A percentile compares a stretch with the other conserved stretches of the same genome.
These are phyloP conservation scores for Xanthoparmelia taractica DNA, from an alignment of 495 filamentous ascomycete species.

Conservation along the genomic window DNA sequence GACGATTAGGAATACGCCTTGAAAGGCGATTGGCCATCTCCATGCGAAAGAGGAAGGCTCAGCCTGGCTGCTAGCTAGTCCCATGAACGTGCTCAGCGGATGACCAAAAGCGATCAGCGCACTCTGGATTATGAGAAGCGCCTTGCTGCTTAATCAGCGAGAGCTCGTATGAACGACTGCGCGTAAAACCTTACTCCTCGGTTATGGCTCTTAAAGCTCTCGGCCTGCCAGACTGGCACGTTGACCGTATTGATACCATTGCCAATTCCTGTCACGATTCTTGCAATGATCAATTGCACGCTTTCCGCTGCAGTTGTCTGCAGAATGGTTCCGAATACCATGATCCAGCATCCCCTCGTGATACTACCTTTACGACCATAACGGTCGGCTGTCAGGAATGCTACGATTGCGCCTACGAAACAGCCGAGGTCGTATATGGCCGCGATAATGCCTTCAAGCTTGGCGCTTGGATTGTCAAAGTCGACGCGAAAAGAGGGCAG, in stretches of 20 bases:
- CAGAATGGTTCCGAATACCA: slow-evolving; percentile 37
- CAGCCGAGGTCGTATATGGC: slow-evolving; percentile 44
- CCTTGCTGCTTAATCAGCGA: slow-evolving; percentile 10
- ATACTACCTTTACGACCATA: slow-evolving; percentile 41
- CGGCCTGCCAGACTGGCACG: slow-evolving; percentile 25
- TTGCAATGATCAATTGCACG: slow-evolving; percentile 37
- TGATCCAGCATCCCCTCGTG: slow-evolving; percentile 35
- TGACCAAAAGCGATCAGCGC: slow-evolving; percentile 25
- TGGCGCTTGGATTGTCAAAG: slow-evolving; percentile 38
- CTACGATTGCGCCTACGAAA: slow-evolving; percentile 37
- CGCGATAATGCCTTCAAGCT: slow-evolving; percentile 36
- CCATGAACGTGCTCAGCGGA: slow-evolving; percentile 27
- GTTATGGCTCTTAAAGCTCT: slow-evolving; percentile 25
- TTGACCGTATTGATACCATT: slow-evolving; percentile 27
- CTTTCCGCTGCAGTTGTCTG: slow-evolving; percentile 28
- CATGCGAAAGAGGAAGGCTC: slow-evolving; percentile 25
- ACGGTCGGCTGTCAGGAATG: slow-evolving; percentile 37
- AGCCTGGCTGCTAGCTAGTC: slow-evolving; percentile 23
- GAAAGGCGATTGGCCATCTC: slow-evolving; percentile 26
- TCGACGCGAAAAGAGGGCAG: slow-evolving; percentile 46
- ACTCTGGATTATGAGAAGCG: slow-evolving; percentile 23
- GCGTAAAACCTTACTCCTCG: slow-evolving; percentile 19
- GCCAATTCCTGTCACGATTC: slow-evolving; percentile 35
- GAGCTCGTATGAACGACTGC: neutral
- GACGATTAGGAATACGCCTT: slow-evolving; percentile 26